A percentile compares a stretch with the other conserved stretches of the same genome.
phyloP scores from a whole-genome alignment of 805 yeast genomes.

The Monosporozyma aerobia region DNA sequence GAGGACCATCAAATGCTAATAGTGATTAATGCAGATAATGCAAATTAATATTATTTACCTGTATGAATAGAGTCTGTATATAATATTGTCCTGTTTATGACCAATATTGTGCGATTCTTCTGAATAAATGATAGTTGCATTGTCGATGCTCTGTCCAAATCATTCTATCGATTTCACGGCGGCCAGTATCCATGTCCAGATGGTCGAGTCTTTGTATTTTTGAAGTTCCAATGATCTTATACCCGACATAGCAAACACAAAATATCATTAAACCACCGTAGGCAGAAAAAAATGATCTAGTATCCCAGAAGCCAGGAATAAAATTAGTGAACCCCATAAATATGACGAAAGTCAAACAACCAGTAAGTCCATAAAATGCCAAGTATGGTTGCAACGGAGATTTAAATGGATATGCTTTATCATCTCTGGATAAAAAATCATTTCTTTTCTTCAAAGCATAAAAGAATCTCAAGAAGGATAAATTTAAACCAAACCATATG shows the following conservation, averaged over 20 bases:
- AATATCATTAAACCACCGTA: constrained; percentile 55
- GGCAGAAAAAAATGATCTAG: constrained; percentile 52
- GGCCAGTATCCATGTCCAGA: constrained; percentile 72
- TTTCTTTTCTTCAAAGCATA: constrained; percentile 52
- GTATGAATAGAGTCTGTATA: background rate
- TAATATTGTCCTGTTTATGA: background rate
- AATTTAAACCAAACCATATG: constrained; percentile 70
- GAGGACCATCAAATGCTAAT: background rate
- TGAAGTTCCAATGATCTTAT: constrained; percentile 53
- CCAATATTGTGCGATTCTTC: constrained; percentile 4
- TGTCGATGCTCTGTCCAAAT: constrained; percentile 69
- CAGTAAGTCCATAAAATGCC: constrained; percentile 53
- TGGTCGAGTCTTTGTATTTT: constrained; percentile 61
- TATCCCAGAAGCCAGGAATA: constrained; percentile 48
- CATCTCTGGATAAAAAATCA: constrained; percentile 56
- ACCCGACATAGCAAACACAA: constrained; percentile 41
- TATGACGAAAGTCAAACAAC: constrained; percentile 41
- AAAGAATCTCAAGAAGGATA: constrained; percentile 55
- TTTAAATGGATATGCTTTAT: constrained; percentile 55
- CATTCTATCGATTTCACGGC: constrained; percentile 72
- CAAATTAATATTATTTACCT: background rate
- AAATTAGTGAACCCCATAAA: constrained; percentile 59
- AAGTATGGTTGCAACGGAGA: constrained; percentile 64
- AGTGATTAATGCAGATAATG: background rate
- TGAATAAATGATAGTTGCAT: constrained; percentile 10